A percentile compares a stretch with the other conserved stretches of the same genome.
Conservation (phyloP, 75 land plant species). For the Pinus taeda region DNA sequence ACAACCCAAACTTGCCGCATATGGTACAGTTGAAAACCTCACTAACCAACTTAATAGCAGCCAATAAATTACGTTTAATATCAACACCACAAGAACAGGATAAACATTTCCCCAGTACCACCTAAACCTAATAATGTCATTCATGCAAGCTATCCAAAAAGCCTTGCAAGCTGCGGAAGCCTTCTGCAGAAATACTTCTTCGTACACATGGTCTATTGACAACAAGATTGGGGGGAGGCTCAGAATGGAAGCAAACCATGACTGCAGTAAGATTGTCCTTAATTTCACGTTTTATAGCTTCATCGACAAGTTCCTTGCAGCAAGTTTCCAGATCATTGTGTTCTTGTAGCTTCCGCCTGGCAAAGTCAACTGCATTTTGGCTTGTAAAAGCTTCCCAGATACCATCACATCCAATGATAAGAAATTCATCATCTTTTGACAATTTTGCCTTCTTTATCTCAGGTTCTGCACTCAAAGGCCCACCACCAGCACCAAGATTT, state of each 20-base stretch:
- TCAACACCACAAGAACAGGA: background rate
- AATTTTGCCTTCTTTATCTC: conserved; percentile 54
- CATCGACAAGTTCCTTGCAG: conserved; percentile 73
- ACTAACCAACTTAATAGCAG: conserved; percentile 7
- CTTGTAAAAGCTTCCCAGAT: conserved; percentile 89
- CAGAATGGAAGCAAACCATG: conserved; percentile 70
- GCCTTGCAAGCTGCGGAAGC: conserved; percentile 56
- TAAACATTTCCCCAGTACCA: background rate
- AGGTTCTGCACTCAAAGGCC: conserved; percentile 82
- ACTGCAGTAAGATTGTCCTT: conserved; percentile 84
- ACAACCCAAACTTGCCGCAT: conserved; percentile 20
- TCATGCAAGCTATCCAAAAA: conserved; percentile 46
- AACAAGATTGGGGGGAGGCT: conserved; percentile 66
- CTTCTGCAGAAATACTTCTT: conserved; percentile 73
- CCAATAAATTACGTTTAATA: background rate
- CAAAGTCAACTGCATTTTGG: conserved; percentile 90
- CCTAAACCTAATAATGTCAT: conserved; percentile 6
- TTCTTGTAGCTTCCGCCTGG: conserved; percentile 71
- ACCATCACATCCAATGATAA: conserved; percentile 91
- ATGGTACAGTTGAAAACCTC: conserved; percentile 32
- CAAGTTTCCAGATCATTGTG: conserved; percentile 86
- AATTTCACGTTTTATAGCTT: conserved; percentile 75
- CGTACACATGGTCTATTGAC: conserved; percentile 44
- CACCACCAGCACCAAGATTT: conserved; percentile 25
- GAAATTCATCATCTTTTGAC: conserved; percentile 83